phyloP scores from a whole-genome alignment of 2,329 filamentous ascomycete species.

The Didymellaceae sp. region DNA sequence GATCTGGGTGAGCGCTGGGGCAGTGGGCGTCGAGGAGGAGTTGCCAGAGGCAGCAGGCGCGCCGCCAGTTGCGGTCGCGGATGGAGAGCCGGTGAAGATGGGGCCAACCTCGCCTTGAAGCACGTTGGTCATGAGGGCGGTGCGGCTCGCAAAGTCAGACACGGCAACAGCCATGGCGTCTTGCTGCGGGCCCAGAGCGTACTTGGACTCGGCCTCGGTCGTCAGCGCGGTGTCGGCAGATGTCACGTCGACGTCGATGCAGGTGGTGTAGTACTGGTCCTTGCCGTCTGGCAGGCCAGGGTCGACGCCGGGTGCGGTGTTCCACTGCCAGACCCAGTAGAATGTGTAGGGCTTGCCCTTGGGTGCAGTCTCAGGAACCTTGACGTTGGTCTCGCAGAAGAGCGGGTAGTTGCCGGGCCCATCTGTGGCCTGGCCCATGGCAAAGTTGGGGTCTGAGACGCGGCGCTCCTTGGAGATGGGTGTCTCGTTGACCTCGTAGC shows the following conservation, averaged over 20 bases:
- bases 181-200: slow-evolving; percentile 46
- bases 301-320: slow-evolving; percentile 44
- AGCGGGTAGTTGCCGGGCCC: slow-evolving; percentile 58
- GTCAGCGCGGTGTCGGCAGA: slow-evolving; percentile 38
- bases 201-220: slow-evolving; percentile 23
- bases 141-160: slow-evolving; percentile 49
- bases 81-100: slow-evolving; percentile 21
- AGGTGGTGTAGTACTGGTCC: slow-evolving; percentile 66
- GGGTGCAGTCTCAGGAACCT: slow-evolving; percentile 71
- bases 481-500: slow-evolving; percentile 75
- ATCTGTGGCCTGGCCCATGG: slow-evolving; percentile 56
- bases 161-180: slow-evolving; percentile 52
- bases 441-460: slow-evolving; percentile 60
- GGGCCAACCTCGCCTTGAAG: slow-evolving; percentile 39
- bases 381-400: slow-evolving; percentile 82
- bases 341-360: slow-evolving; percentile 74
- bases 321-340: slow-evolving; percentile 98
- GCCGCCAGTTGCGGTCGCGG: slow-evolving; percentile 16
- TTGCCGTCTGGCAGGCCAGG: slow-evolving; percentile 54
- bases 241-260: slow-evolving; percentile 60
- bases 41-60: slow-evolving; percentile 8
- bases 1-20: slow-evolving; percentile 12
- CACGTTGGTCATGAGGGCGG: slow-evolving; percentile 44
- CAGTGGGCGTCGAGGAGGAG: slow-evolving; percentile 8
- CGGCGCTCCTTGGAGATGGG: slow-evolving; percentile 66